A percentile compares a stretch with the other conserved stretches of the same genome.
phyloP scores from a whole-genome alignment of 1,284 basidiomycete genomes.

The Porogramme epimiltina region DNA sequence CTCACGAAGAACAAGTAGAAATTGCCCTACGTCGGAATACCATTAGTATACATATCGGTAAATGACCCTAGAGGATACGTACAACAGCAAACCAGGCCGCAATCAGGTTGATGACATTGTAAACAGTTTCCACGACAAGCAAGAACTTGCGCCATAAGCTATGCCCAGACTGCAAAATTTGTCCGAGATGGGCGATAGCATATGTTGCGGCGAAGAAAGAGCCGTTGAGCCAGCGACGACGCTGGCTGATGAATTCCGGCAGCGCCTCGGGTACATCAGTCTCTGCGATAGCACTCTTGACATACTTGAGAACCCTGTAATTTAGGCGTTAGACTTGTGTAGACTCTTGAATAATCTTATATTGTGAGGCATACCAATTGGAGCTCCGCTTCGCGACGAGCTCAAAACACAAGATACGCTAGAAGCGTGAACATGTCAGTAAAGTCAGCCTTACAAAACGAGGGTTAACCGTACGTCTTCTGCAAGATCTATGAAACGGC shows the following conservation, averaged over 20 bases:
- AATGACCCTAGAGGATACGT: constrained; percentile 35
- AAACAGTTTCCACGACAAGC: constrained; percentile 82
- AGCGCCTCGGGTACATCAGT: constrained; percentile 96
- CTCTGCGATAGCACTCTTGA: constrained; percentile 93
- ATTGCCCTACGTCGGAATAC: constrained; percentile 65
- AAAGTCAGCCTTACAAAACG: background rate
- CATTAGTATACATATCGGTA: background rate
- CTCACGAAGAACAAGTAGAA: constrained; percentile 96
- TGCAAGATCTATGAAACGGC: constrained; percentile 62
- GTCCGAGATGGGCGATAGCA: constrained; percentile 80
- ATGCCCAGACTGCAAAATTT: constrained; percentile 87
- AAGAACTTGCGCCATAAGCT: constrained; percentile 74
- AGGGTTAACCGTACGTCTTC: constrained; percentile 64
- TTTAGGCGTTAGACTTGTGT: background rate
- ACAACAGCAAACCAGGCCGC: constrained; percentile 95
- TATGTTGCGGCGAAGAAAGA: constrained; percentile 95
- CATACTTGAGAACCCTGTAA: constrained; percentile 96
- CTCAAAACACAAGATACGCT: constrained; percentile 97
- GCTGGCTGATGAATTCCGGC: constrained; percentile 93
- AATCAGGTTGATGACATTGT: constrained; percentile 86
- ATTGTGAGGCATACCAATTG: constrained; percentile 71
- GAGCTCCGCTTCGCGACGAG: constrained; percentile 90
- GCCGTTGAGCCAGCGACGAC: constrained; percentile 95
- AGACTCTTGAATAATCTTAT: too few species aligned
- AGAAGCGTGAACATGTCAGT: constrained; percentile 14